These are phyloP conservation scores for Talaromyces liani DNA, from an alignment of 495 filamentous ascomycete genomes.

Conservation along the genomic window DNA sequence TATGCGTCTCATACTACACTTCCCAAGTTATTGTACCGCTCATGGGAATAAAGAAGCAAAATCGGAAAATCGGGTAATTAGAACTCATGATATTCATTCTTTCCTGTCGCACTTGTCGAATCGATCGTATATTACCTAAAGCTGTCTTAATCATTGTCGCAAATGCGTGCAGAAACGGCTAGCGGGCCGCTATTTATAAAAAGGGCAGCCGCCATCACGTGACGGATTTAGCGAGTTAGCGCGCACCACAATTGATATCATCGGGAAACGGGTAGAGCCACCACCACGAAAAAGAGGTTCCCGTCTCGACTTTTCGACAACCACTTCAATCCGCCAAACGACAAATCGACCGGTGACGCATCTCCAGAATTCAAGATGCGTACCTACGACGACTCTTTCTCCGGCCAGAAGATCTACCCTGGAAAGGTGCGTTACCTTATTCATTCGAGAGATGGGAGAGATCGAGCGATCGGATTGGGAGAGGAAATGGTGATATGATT, in stretches of 20 bases:
- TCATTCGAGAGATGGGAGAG: not conserved
- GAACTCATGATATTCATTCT: not conserved
- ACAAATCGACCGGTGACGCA: conserved; percentile 38
- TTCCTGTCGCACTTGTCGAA: not conserved
- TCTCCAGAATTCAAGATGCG: conserved; percentile 69
- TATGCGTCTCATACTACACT: not conserved
- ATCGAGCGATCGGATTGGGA: not conserved
- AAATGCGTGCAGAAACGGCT: not conserved
- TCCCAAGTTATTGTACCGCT: not conserved
- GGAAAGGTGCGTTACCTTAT: conserved; percentile 77
- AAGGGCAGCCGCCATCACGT: conserved; percentile 42
- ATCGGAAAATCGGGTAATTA: not conserved
- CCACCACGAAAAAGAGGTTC: not conserved
- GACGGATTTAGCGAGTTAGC: conserved; percentile 39
- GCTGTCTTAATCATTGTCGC: not conserved
- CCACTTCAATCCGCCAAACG: conserved; percentile 34
- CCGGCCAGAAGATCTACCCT: conserved; percentile 96
- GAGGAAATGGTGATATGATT: not conserved
- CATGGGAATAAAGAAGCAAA: not conserved
- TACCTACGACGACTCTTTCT: conserved; percentile 98
- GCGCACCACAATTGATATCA: conserved; percentile 43
- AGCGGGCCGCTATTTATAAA: conserved; percentile 8
- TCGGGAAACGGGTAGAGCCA: conserved; percentile 19
- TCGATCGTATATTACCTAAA: not conserved
- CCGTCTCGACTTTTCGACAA: conserved; percentile 28